Percentiles rank a stretch among this genome's conserved stretches.
Conservation (phyloP, 139 green algal genomes). For the Tetraselmis striata region DNA sequence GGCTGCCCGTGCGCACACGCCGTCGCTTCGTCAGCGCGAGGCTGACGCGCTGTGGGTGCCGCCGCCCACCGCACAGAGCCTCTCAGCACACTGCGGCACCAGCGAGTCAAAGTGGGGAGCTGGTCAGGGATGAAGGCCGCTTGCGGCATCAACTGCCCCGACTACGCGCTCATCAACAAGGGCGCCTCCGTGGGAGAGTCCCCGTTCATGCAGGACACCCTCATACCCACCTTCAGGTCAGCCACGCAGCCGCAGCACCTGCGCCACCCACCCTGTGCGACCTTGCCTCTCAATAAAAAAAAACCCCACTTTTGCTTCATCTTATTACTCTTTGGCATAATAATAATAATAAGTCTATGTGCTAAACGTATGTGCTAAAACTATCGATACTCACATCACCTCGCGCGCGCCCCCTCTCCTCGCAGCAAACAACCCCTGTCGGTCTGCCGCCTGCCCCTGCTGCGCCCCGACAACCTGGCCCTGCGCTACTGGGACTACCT, state of each 20-base stretch:
- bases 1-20: too few species aligned
- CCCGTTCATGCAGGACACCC: not conserved
- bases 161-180: not conserved
- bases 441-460: not conserved
- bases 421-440: not conserved
- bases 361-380: too few species aligned
- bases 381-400: too few species aligned
- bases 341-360: too few species aligned
- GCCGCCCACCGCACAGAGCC: too few species aligned
- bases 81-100: too few species aligned
- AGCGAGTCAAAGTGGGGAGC: too few species aligned
- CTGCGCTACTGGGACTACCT: not conserved
- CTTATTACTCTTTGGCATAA: too few species aligned
- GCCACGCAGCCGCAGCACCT: not conserved
- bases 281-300: too few species aligned
- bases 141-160: not conserved
- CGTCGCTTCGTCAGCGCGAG: too few species aligned
- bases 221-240: not conserved
- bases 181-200: not conserved
- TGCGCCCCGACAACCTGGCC: not conserved
- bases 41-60: too few species aligned
- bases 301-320: too few species aligned
- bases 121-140: not conserved
- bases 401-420: not conserved
- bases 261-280: not conserved